These are phyloP conservation scores for Skeletonema costatum DNA, from an alignment of 108 stramenopile species.

Conservation along the genomic window DNA sequence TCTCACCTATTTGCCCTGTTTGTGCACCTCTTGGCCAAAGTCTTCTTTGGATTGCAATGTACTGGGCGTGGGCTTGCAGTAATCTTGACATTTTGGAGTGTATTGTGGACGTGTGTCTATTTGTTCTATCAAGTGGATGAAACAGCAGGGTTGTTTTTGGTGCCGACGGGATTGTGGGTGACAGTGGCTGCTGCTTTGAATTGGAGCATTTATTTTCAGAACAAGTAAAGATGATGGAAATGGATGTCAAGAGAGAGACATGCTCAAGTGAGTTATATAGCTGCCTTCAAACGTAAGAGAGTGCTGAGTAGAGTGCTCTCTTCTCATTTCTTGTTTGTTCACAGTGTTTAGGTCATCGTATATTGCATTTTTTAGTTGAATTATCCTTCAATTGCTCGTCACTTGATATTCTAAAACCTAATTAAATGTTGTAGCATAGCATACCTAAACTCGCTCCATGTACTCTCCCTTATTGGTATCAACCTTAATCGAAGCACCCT, in stretches of 20 bases:
- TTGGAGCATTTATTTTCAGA: slow-evolving; percentile 58
- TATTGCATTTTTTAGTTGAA: not conserved
- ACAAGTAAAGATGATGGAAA: slow-evolving; percentile 12
- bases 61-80: slow-evolving; percentile 56
- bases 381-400: not conserved
- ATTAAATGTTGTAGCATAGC: not conserved
- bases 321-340: too few species aligned
- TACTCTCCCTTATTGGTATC: slow-evolving; percentile 83
- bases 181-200: slow-evolving; percentile 68
- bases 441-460: slow-evolving; percentile 55
- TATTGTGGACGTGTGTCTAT: slow-evolving; percentile 49
- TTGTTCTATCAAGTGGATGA: slow-evolving; percentile 55
- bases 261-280: too few species aligned
- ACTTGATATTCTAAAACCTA: not conserved
- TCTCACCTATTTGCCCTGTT: too few species aligned
- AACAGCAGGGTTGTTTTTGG: slow-evolving; percentile 56
- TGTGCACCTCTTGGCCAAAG: not conserved
- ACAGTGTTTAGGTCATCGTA: not conserved
- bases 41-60: slow-evolving; percentile 75
- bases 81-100: slow-evolving; percentile 56
- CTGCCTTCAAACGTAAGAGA: too few species aligned
- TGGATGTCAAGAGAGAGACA: not conserved
- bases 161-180: slow-evolving; percentile 75
- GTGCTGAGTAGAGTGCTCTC: too few species aligned
- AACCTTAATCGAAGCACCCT: slow-evolving; percentile 74